Conservation (phyloP, 140 eudicot species). For the Erigeron philadelphicus region DNA sequence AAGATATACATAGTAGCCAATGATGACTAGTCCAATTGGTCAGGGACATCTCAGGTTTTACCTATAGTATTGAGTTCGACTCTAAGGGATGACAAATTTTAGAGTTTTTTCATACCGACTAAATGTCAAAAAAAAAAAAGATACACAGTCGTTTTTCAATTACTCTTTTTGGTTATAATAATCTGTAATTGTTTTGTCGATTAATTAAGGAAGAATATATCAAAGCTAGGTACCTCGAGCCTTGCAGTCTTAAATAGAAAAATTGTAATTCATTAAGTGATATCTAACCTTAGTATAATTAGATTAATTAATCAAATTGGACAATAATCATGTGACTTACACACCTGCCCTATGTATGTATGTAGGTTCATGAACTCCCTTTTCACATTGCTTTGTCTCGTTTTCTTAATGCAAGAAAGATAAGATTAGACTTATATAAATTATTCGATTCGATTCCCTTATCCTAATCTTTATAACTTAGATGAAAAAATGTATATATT, state of each 20-base stretch:
- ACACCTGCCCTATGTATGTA: not conserved
- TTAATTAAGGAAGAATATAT: slow-evolving; percentile 12
- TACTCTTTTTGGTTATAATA: too few relatives aligned
- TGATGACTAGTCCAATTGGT: too few relatives aligned
- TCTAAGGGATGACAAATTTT: too few relatives aligned
- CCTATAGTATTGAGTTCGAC: too few relatives aligned
- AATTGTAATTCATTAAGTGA: slow-evolving; percentile 15
- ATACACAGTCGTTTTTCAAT: too few relatives aligned
- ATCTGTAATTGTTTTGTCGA: slow-evolving; percentile 11
- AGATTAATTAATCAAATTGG: slow-evolving; percentile 10
- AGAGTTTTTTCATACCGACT: too few relatives aligned
- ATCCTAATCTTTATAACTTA: too few relatives aligned
- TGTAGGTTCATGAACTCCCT: slow-evolving; percentile 35
- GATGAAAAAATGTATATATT: not conserved
- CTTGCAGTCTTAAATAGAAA: slow-evolving; percentile 19
- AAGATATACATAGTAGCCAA: too few relatives aligned
- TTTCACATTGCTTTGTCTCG: slow-evolving; percentile 30
- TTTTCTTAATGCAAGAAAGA: slow-evolving; percentile 17
- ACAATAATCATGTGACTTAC: slow-evolving; percentile 31
- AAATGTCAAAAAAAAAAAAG: too few relatives aligned
- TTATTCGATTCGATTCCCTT: not conserved
- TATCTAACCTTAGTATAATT: slow-evolving; percentile 11
- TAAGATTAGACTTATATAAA: slow-evolving; percentile 9
- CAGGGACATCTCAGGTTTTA: too few relatives aligned
- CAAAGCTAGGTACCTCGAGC: slow-evolving; percentile 43